Evolutionary conservation across 106 monocot species (phyloP), one percentile per base, ranked within the genome.

Genomic region (Acanthochlamys bracteata): DNA sequence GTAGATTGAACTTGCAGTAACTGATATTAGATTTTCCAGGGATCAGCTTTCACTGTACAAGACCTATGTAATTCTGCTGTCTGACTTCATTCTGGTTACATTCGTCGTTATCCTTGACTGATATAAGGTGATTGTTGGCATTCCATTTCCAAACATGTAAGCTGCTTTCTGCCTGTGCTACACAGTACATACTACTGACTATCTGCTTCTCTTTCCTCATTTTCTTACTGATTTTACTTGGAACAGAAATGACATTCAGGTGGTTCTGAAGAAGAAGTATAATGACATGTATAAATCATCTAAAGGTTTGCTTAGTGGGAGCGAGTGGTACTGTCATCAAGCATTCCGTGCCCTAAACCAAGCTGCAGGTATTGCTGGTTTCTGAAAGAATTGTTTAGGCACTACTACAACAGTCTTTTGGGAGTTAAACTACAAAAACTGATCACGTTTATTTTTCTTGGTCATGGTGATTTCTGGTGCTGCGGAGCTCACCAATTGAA

Each of bases 291-390:
- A 83, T 60, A 92, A 69, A 61, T 81, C 85, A 63, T 91, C 88
- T 53, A 98, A 89, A 77, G 55, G 66, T 70, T 83, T 92, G 26
- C 47, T 98, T 52, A 85, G 85, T 80, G 98, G 98, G 47, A 98
- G 76, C 74, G 92, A 92, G 40, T 98, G 98, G 98, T 98, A 98
- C 66, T 98, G 98, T 51, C 88, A 92, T 61, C 92, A 98, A 80
- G 98, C 98, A 57, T 98, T 98, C 60, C 98, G 98, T 68, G 92
- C 98, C 67, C 61, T 98, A 55, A 98, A 98, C 79, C 98, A 98
- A 76, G 98, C 92, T 77, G 92, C 98, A 67, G 98, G 98, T 92
- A 80, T 39, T 33, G 23, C 25, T 41, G 24, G 17, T 33, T 24
- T 42, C 25, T 58, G 4, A 69, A 59, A 10, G 7, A 43, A n/a